Evolutionary conservation across 352 stramenopile genomes (phyloP).

Genomic region (Globisporangium spiculum): DNA sequence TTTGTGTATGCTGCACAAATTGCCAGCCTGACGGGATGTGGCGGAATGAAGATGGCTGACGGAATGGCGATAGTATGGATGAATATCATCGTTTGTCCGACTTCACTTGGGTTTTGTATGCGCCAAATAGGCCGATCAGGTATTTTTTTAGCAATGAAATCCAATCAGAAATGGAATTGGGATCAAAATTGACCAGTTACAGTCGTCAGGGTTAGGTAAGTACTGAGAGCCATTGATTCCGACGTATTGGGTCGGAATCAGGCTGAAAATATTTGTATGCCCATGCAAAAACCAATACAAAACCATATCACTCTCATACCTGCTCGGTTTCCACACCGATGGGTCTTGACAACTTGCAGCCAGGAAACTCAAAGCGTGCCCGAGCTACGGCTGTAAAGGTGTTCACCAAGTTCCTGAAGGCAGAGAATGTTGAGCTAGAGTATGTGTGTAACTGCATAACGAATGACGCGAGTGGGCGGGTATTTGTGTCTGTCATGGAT

Average conservation of each 20-base stretch:
- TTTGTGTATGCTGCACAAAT: too few species aligned
- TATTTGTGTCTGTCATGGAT: neutral
- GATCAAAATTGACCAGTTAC: too few species aligned
- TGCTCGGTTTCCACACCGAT: neutral
- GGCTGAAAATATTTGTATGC: neutral
- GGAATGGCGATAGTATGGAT: too few species aligned
- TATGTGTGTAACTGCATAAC: neutral
- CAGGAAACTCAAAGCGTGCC: neutral
- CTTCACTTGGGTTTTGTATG: neutral
- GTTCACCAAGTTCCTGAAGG: neutral
- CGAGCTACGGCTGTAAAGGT: constrained; percentile 3
- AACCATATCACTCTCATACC: neutral
- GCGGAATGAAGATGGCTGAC: too few species aligned
- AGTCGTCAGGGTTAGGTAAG: too few species aligned
- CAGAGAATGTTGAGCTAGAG: neutral
- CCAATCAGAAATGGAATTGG: neutral
- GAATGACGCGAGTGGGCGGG: neutral
- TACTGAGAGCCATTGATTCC: neutral
- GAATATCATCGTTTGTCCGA: neutral
- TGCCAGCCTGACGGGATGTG: too few species aligned
- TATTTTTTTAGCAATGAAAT: neutral
- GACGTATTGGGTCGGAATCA: neutral
- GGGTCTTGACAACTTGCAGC: constrained; percentile 1
- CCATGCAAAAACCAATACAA: neutral
- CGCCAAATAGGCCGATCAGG: neutral